These are phyloP conservation scores for Podila epigama DNA, from an alignment of 192 early-diverging fungal species.

Conservation along the genomic window DNA sequence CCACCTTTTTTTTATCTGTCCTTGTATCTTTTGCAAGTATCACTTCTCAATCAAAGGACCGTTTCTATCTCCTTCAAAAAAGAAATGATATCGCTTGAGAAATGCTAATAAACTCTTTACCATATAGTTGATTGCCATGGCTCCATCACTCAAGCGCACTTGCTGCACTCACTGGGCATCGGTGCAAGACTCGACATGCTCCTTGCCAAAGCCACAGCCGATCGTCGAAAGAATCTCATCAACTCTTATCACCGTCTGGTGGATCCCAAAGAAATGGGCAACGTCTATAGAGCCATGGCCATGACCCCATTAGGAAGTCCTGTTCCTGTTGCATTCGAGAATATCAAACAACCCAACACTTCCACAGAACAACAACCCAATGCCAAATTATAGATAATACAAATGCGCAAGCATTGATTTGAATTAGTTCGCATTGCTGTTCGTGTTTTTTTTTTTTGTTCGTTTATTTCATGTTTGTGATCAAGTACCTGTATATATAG, in stretches of 20 bases:
- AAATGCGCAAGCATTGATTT: not conserved
- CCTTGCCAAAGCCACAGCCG: constrained; percentile 60
- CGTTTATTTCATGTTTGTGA: not conserved
- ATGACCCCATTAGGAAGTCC: constrained; percentile 54
- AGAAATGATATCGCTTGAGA: constrained; percentile 1
- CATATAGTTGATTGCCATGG: constrained; percentile 65
- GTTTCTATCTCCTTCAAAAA: not conserved
- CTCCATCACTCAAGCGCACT: constrained; percentile 80
- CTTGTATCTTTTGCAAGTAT: too few species aligned
- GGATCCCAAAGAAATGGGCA: constrained; percentile 83
- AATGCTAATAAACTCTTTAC: too few species aligned
- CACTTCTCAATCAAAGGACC: too few species aligned
- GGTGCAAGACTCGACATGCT: constrained; percentile 74
- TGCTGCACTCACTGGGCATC: constrained; percentile 86
- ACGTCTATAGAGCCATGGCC: constrained; percentile 84
- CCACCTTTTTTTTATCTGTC: too few species aligned
- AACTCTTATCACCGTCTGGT: constrained; percentile 77
- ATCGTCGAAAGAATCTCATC: constrained; percentile 68
- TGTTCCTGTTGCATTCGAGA: constrained; percentile 35
- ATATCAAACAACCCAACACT: not conserved
- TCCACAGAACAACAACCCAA: not conserved
- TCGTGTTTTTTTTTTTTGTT: too few species aligned
- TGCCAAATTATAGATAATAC: constrained; percentile 9
- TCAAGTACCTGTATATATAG: not conserved
- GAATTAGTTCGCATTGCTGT: not conserved